Evolutionary conservation across 179 eudicot genomes (phyloP).

Genomic region (Heliamphora pulchella): DNA sequence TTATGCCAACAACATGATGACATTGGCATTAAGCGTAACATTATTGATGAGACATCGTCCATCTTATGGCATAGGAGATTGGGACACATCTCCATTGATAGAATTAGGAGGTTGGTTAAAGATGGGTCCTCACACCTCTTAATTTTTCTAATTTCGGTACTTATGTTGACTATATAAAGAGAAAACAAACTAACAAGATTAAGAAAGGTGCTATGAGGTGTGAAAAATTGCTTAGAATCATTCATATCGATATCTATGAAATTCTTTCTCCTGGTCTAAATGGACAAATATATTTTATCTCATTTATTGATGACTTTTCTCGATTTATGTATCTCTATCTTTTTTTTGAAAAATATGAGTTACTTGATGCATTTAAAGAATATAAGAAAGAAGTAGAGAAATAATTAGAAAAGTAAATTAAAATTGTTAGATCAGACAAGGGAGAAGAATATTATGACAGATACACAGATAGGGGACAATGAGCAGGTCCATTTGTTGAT

Average conservation of each 20-base stretch:
- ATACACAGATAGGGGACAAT: neutral
- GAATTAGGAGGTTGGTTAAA: neutral
- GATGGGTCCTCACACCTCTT: neutral
- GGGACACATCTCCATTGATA: slow-evolving; percentile 5
- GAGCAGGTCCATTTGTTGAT: neutral
- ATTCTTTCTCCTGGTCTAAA: neutral
- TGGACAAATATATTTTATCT: neutral
- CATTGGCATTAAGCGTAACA: neutral
- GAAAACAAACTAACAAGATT: neutral
- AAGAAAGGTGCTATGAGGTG: neutral
- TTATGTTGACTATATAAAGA: slow-evolving; percentile 8
- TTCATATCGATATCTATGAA: neutral
- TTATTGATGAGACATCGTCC: neutral
- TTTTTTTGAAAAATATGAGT: neutral
- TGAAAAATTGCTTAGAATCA: neutral
- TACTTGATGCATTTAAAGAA: neutral
- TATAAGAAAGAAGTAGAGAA: neutral
- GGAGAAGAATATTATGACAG: neutral
- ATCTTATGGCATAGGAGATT: neutral
- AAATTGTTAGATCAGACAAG: neutral
- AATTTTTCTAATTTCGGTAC: neutral
- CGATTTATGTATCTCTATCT: neutral
- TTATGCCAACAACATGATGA: neutral
- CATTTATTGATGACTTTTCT: neutral
- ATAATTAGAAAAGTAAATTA: neutral